phyloP scores from a whole-genome alignment of 163 green algal species.

The Chlamydomonas reinhardtii region DNA sequence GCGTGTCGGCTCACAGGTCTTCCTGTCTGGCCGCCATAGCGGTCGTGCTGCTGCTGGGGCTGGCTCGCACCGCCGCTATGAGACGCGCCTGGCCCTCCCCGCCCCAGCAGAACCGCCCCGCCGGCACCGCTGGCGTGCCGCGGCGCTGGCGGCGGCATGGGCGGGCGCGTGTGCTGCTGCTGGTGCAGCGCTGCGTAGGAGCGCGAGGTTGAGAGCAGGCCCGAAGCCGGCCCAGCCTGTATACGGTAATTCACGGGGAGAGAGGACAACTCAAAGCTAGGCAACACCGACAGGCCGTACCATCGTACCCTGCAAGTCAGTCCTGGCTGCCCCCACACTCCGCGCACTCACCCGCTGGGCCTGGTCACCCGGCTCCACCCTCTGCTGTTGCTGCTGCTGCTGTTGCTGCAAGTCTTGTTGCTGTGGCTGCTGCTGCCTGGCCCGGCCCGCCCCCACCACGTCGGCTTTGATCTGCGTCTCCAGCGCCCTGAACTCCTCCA shows the following conservation, averaged over 20 bases:
- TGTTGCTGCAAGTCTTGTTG: conserved; percentile 7
- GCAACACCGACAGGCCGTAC: no score
- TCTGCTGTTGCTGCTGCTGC: conserved; percentile 35
- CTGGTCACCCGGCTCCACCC: no score
- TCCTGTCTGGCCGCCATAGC: no score
- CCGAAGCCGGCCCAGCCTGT: background rate
- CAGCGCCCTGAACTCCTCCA: conserved; percentile 73
- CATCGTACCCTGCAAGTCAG: no score
- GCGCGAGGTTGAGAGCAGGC: background rate
- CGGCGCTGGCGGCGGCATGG: background rate
- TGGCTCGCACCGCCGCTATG: no score
- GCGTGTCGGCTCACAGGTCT: no score
- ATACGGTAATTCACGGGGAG: background rate
- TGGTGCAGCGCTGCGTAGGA: conserved; percentile 31
- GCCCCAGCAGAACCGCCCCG: no score
- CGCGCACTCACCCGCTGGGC: no score
- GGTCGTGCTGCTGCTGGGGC: no score
- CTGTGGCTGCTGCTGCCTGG: background rate
- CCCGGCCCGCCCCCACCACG: conserved; percentile 5
- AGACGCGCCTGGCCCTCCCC: no score
- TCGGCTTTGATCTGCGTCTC: conserved; percentile 68
- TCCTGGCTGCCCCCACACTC: no score
- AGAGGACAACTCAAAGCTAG: background rate
- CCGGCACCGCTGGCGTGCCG: background rate
- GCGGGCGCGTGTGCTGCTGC: background rate